Conservation (phyloP, 805 yeast species). For the Candida railenensis region DNA sequence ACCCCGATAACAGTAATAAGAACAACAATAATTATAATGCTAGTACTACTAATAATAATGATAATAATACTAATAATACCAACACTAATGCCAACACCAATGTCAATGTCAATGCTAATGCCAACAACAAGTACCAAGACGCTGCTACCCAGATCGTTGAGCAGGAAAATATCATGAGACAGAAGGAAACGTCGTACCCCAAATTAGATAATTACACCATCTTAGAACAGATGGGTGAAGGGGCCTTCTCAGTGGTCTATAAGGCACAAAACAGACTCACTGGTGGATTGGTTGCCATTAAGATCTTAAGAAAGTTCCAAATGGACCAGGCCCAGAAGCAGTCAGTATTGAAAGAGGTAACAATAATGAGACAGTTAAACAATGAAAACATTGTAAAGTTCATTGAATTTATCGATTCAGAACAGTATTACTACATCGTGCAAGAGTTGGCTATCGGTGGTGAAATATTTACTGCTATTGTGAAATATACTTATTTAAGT, state of each 20-base stretch:
- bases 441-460: slow-evolving; percentile 79
- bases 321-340: slow-evolving; percentile 61
- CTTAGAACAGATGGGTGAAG: slow-evolving; percentile 66
- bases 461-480: slow-evolving; percentile 69
- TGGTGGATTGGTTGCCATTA: slow-evolving; percentile 48
- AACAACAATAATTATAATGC: too few relatives aligned
- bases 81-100: not conserved
- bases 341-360: slow-evolving; percentile 77
- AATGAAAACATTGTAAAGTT: slow-evolving; percentile 66
- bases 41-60: not conserved
- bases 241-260: slow-evolving; percentile 77
- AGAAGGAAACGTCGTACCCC: slow-evolving; percentile 28
- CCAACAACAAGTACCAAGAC: slow-evolving; percentile 12
- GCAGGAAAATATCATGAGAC: slow-evolving; percentile 28
- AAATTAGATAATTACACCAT: slow-evolving; percentile 43
- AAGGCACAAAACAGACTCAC: slow-evolving; percentile 48
- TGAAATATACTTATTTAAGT: slow-evolving; percentile 62
- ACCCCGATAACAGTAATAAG: too few relatives aligned
- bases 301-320: slow-evolving; percentile 66
- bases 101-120: slow-evolving; percentile 1
- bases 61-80: slow-evolving; percentile 3
- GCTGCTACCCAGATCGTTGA: slow-evolving; percentile 36
- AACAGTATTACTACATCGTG: slow-evolving; percentile 60
- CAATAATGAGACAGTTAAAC: slow-evolving; percentile 65
- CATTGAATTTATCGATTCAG: slow-evolving; percentile 64